These are phyloP conservation scores for Pseudoscleropodium purum DNA, from an alignment of 225 moss, liverwort and hornwort species.

Conservation along the genomic window DNA sequence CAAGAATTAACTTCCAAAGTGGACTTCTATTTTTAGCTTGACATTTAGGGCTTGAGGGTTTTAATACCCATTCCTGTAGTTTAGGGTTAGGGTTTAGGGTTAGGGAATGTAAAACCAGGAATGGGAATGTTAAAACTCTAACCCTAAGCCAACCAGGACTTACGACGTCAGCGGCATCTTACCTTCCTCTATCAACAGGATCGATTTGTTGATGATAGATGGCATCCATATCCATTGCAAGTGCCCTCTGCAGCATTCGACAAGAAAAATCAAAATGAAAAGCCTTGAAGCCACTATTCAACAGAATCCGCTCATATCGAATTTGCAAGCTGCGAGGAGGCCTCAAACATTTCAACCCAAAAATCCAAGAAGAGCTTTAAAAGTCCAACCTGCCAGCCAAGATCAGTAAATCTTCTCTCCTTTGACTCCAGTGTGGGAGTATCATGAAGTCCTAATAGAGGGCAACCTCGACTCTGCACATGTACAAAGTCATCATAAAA, in stretches of 20 bases:
- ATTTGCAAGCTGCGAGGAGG: neutral
- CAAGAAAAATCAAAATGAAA: neutral
- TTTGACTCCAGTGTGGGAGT: constrained; percentile 92
- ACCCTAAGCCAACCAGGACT: neutral
- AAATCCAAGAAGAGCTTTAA: neutral
- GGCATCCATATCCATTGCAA: constrained; percentile 71
- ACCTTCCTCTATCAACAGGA: constrained; percentile 53
- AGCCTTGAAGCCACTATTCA: neutral
- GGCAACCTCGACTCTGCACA: constrained; percentile 79
- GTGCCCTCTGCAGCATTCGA: constrained; percentile 47
- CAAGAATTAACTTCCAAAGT: neutral
- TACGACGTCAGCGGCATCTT: neutral
- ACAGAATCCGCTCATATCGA: neutral
- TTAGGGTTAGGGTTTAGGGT: neutral
- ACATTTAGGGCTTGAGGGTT: neutral
- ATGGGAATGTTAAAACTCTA: neutral
- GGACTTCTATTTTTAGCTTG: neutral
- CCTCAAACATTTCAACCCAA: neutral
- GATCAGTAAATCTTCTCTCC: constrained; percentile 74
- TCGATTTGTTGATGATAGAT: constrained; percentile 73
- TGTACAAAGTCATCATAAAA: neutral
- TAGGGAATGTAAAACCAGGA: neutral
- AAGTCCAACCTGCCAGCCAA: constrained; percentile 66
- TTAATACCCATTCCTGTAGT: neutral
- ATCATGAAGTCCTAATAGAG: constrained; percentile 79